Percentiles rank a stretch among this genome's conserved stretches.
Conservation (phyloP, 2,329 filamentous ascomycete genomes). For the Penicillium glabrum region DNA sequence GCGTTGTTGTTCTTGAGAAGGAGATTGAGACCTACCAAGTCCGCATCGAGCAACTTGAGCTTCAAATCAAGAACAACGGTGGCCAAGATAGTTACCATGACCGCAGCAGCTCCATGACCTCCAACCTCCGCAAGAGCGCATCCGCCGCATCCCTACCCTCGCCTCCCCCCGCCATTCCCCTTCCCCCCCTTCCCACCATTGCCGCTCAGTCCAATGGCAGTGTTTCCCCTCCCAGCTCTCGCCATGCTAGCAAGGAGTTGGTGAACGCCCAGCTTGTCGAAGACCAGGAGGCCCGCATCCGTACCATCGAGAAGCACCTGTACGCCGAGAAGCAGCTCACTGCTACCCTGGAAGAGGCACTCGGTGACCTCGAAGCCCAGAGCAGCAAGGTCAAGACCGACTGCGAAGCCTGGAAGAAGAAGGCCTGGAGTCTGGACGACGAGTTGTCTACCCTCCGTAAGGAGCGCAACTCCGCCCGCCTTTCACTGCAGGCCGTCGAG, state of each 20-base stretch:
- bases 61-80: constrained; percentile 44
- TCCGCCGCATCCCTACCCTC: constrained; percentile 85
- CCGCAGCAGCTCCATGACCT: constrained; percentile 60
- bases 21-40: constrained; percentile 62
- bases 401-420: constrained; percentile 86
- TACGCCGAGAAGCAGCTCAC: constrained; percentile 96
- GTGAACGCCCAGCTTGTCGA: constrained; percentile 80
- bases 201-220: constrained; percentile 51
- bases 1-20: constrained; percentile 61
- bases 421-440: constrained; percentile 74
- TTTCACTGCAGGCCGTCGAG: constrained; percentile 83
- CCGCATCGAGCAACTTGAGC: constrained; percentile 68
- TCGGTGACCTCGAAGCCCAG: constrained; percentile 88
- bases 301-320: constrained; percentile 94
- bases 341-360: constrained; percentile 88
- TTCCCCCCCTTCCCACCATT: constrained; percentile 78
- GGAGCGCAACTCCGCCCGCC: constrained; percentile 59
- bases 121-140: constrained; percentile 78
- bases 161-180: constrained; percentile 90
- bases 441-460: constrained; percentile 54
- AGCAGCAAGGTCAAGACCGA: constrained; percentile 90
- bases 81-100: constrained; percentile 46
- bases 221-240: constrained; percentile 60
- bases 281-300: constrained; percentile 92
- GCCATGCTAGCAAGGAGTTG: constrained; percentile 80